Conservation (phyloP, 73 alveolate genomes). For the Paramecium primaurelia region DNA sequence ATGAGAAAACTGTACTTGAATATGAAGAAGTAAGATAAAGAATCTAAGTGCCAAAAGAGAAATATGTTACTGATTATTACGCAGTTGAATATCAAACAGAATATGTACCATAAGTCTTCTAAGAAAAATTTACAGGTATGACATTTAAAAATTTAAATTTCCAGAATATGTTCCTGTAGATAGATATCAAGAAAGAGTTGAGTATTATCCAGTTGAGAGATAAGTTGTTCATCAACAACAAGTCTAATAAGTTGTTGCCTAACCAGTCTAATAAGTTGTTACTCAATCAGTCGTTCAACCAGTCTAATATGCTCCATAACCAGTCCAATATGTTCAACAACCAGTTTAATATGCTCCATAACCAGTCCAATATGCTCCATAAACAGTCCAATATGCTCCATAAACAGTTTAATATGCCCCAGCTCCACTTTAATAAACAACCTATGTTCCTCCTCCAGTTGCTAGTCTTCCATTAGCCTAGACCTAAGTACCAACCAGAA, state of each 20-base stretch:
- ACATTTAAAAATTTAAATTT: neutral
- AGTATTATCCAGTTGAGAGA: conserved; percentile 53
- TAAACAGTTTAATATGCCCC: neutral
- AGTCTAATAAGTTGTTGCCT: neutral
- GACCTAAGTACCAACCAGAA: neutral
- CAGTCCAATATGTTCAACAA: neutral
- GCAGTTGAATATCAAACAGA: conserved; percentile 64
- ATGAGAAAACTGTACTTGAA: conserved; percentile 59
- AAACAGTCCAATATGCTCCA: neutral
- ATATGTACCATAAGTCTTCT: conserved; percentile 62
- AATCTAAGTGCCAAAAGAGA: conserved; percentile 60
- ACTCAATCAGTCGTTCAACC: neutral
- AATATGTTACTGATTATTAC: conserved; percentile 57
- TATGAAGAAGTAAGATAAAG: conserved; percentile 59
- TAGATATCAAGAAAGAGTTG: conserved; percentile 59
- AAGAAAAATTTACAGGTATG: conserved; percentile 52
- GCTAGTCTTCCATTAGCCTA: neutral
- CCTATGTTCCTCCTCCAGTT: neutral
- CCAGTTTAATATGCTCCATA: neutral
- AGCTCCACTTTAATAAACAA: neutral
- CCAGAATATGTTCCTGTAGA: conserved; percentile 58
- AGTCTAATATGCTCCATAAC: neutral
- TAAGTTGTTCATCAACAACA: conserved; percentile 54
- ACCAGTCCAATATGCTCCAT: neutral
- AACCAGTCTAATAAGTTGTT: neutral